Evolutionary conservation across 2,329 filamentous ascomycete genomes (phyloP), one percentile per base, ranked within the genome.

Genomic region (Ramichloridium luteum): DNA sequence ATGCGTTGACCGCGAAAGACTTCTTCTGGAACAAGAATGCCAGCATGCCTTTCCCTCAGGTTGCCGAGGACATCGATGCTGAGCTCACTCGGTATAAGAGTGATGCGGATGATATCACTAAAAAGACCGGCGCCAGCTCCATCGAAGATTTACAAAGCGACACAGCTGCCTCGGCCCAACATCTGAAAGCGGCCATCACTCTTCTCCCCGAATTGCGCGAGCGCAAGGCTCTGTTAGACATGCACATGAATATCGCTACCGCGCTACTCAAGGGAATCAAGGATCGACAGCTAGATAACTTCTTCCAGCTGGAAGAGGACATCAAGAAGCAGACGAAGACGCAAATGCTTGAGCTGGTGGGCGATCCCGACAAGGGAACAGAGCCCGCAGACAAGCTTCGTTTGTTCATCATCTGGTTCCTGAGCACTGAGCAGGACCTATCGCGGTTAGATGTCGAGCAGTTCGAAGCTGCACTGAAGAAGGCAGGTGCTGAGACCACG

Each of bases 191-290:
- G 3, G 92, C 88, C 9, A 93, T 98, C 47, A 93, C 88, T 1
- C 64, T 93, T 13, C 66, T 98, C 10, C 92, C 90, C 0, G 88
- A 96, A 56, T 67, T 98, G 44, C 71, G 85, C 41, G 90, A 96
- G 57, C 77, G 90, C 37, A 98, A 98, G 55, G 77, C 78, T n/a
- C 72, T 79, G 13, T 70, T 98, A 4, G 90, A 94, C 53, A 96
- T 94, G 81, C 90, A 98, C 56, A 98, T 98, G 90, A 94, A 93
- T 54, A 93, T 96, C 37, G 68, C 92, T 3, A 88, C 86, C 2
- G 82, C 83, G 1, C 55, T 80, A 6, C 58, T 79, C 35, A 73
- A 77, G 47, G 86, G 85, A 1, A 93, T 96, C 57, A 94, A 96
- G 54, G 83, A 93, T 46, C 77, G 90, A 11, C 86, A 96, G 56